A percentile compares a stretch with the other conserved stretches of the same genome.
Conservation (phyloP, 2,329 filamentous ascomycete species). For the Fusarium globosum region DNA sequence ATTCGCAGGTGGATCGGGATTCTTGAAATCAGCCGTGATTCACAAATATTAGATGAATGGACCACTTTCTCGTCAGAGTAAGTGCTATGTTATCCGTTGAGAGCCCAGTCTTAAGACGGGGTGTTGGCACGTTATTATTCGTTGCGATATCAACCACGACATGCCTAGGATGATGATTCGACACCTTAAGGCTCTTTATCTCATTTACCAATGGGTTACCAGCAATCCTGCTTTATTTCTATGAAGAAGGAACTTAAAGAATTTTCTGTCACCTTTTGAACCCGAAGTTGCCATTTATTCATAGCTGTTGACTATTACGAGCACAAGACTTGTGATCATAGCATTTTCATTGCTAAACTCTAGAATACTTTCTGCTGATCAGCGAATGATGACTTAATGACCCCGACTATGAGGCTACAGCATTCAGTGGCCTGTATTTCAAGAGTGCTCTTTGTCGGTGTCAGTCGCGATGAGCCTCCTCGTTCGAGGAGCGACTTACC, state of each 20-base stretch:
- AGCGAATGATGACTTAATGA: fast-evolving
- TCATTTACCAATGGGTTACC: fast-evolving
- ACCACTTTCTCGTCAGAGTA: fast-evolving
- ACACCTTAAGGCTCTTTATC: fast-evolving
- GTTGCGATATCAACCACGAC: too few species aligned
- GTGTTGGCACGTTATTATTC: too few species aligned
- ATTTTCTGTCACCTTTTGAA: fast-evolving
- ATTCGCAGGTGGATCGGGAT: fast-evolving
- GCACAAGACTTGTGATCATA: fast-evolving
- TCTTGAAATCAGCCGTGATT: fast-evolving
- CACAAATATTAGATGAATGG: fast-evolving
- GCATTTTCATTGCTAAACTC: background rate
- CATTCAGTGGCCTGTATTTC: background rate
- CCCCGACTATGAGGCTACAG: fast-evolving
- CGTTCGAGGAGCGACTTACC: background rate
- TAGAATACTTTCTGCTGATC: fast-evolving
- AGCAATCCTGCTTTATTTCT: fast-evolving
- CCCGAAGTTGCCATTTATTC: fast-evolving
- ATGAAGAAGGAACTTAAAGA: fast-evolving
- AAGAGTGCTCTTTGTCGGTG: fast-evolving
- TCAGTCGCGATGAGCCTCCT: background rate
- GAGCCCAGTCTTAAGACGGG: fast-evolving
- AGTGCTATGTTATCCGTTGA: fast-evolving
- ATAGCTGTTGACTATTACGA: fast-evolving
- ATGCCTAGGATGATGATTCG: background rate